Evolutionary conservation across 1,284 basidiomycete genomes (phyloP).

Genomic region (Anthracocystis panici-leucophaei): DNA sequence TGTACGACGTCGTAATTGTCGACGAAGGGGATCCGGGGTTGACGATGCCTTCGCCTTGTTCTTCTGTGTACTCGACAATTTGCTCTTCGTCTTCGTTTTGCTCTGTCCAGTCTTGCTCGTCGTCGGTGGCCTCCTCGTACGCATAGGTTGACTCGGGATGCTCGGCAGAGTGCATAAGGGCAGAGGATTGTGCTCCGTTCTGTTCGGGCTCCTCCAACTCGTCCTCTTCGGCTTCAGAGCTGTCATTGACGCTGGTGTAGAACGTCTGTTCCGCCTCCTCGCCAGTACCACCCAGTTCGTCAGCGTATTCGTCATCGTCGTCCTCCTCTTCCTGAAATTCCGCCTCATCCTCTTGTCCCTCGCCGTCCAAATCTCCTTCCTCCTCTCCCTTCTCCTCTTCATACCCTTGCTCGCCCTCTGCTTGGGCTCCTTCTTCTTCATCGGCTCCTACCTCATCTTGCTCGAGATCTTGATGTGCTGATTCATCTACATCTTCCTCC

Average conservation of each 20-base stretch:
- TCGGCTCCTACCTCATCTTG: background rate
- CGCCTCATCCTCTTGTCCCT: constrained; percentile 5
- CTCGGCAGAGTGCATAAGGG: constrained; percentile 12
- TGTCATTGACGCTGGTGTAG: constrained; percentile 34
- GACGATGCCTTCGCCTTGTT: constrained; percentile 13
- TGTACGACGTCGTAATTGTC: constrained; percentile 8
- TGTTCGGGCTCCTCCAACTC: constrained; percentile 32
- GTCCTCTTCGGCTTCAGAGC: constrained; percentile 37
- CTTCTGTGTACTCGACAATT: constrained; percentile 51
- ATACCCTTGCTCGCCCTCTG: background rate
- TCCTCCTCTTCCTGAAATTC: constrained; percentile 19
- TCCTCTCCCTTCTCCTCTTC: constrained; percentile 10
- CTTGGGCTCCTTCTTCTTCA: constrained; percentile 5
- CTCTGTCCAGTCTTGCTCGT: constrained; percentile 26
- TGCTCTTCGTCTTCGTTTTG: constrained; percentile 39
- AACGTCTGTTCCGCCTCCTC: constrained; percentile 41
- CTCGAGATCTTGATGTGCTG: background rate
- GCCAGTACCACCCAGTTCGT: constrained; percentile 6
- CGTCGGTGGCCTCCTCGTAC: constrained; percentile 13
- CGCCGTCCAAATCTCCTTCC: constrained; percentile 10
- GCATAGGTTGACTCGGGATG: constrained; percentile 12
- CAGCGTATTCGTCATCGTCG: constrained; percentile 21
- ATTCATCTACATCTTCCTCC: background rate
- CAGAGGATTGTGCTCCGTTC: constrained; percentile 3
- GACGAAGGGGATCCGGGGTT: constrained; percentile 3